Evolutionary conservation across 257 asterid species (phyloP).

Genomic region (Craterostigma plantagineum): DNA sequence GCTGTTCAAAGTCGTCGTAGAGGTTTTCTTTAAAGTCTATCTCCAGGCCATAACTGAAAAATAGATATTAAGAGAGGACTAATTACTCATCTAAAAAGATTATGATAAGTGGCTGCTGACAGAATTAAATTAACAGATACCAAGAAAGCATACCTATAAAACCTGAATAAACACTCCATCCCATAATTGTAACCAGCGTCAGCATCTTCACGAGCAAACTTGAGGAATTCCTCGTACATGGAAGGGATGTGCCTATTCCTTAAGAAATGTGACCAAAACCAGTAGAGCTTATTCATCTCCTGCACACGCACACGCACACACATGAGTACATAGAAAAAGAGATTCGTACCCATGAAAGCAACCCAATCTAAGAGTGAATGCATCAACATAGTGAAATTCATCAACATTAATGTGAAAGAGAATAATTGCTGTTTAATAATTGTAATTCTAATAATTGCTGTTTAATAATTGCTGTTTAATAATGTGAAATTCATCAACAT

Average conservation of each 20-base stretch:
- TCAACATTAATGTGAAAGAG: too few species aligned
- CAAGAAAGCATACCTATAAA: constrained; percentile 48
- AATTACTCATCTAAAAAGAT: too few species aligned
- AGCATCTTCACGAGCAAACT: constrained; percentile 81
- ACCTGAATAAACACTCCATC: constrained; percentile 78
- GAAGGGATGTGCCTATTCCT: constrained; percentile 55
- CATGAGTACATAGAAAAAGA: not conserved
- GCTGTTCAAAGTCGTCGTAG: constrained; percentile 60
- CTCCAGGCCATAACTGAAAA: constrained; percentile 77
- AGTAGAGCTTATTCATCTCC: constrained; percentile 91
- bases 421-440: too few species aligned
- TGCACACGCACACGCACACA: constrained; percentile 18
- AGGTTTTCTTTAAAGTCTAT: constrained; percentile 59
- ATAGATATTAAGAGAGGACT: not conserved
- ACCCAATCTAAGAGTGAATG: too few species aligned
- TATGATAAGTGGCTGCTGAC: too few species aligned
- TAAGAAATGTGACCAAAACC: constrained; percentile 82
- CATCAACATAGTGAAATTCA: too few species aligned
- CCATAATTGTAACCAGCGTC: constrained; percentile 74
- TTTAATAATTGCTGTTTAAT: too few species aligned
- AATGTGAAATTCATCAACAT: too few species aligned
- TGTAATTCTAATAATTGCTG: too few species aligned
- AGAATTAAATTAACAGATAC: too few species aligned
- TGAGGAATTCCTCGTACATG: constrained; percentile 77
- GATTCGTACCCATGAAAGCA: too few species aligned